Conservation (phyloP, 768 basidiomycete genomes). For the Clathrus columnatus region DNA sequence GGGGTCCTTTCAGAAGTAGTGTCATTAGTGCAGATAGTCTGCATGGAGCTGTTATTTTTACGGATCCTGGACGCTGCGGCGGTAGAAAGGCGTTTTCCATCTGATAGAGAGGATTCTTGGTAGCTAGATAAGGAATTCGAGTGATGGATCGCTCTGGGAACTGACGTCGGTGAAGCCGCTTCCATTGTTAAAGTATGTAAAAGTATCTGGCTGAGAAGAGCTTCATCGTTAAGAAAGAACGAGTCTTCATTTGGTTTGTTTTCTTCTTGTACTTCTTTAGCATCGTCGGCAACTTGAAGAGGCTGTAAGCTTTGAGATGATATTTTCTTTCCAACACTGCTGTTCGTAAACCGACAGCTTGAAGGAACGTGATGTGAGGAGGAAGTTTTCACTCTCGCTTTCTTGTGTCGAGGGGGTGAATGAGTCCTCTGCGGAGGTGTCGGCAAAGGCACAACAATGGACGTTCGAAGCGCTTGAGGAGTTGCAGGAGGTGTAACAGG, state of each 20-base stretch:
- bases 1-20: no score
- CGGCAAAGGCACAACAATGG: not conserved
- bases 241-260: not conserved
- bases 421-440: not conserved
- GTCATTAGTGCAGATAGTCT: no score
- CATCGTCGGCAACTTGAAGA: not conserved
- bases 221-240: conserved; percentile 5
- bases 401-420: not conserved
- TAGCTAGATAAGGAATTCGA: not conserved
- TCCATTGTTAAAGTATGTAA: conserved; percentile 4
- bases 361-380: not conserved
- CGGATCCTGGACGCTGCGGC: not conserved
- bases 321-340: not conserved
- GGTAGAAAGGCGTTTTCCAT: not conserved
- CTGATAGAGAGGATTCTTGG: not conserved
- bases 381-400: not conserved
- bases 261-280: not conserved
- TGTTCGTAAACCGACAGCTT: not conserved
- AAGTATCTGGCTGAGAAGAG: conserved; percentile 6
- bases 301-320: conserved; percentile 1
- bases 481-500: not conserved
- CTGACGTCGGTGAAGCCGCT: not conserved
- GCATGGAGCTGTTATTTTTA: not conserved
- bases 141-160: not conserved
- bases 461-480: not conserved